phyloP scores from a whole-genome alignment of 2,329 filamentous ascomycete species.

The Neonectria ditissima region DNA sequence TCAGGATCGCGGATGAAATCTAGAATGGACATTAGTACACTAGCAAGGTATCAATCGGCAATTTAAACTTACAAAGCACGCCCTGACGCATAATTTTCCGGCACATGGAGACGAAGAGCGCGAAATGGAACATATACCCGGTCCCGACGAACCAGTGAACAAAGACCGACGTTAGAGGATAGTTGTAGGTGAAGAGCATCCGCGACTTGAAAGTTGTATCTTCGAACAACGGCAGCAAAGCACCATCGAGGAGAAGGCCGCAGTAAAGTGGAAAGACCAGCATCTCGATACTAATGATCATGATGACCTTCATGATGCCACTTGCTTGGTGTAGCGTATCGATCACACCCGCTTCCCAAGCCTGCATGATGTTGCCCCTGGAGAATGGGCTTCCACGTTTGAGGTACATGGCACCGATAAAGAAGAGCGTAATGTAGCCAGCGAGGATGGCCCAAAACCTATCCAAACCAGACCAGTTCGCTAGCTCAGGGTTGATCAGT shows the following conservation, averaged over 20 bases:
- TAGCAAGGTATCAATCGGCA: neutral
- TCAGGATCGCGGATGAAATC: slow-evolving; percentile 98
- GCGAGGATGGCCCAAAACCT: slow-evolving; percentile 78
- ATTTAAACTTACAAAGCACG: slow-evolving; percentile 80
- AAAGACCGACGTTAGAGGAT: slow-evolving; percentile 91
- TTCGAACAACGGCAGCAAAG: slow-evolving; percentile 89
- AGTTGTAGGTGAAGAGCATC: slow-evolving; percentile 79
- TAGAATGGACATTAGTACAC: slow-evolving; percentile 48
- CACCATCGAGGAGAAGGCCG: slow-evolving; percentile 88
- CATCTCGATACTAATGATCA: slow-evolving; percentile 99
- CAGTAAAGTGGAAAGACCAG: slow-evolving; percentile 96
- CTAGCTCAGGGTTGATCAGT: slow-evolving; percentile 67
- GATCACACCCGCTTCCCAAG: slow-evolving; percentile 81
- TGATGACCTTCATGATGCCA: slow-evolving; percentile 95
- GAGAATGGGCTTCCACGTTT: slow-evolving; percentile 78
- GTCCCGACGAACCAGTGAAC: slow-evolving; percentile 99
- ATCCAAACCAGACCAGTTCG: slow-evolving; percentile 75
- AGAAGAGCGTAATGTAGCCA: slow-evolving; percentile 83
- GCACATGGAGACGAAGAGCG: slow-evolving; percentile 98
- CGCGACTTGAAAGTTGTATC: slow-evolving; percentile 81
- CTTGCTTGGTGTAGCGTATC: slow-evolving; percentile 92
- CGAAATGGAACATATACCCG: slow-evolving; percentile 99
- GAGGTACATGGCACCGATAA: slow-evolving; percentile 83
- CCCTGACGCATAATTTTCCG: slow-evolving; percentile 96
- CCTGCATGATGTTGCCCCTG: slow-evolving; percentile 64